These are phyloP conservation scores for Lithospermum erythrorhizon DNA, from an alignment of 257 asterid genomes.

Conservation along the genomic window DNA sequence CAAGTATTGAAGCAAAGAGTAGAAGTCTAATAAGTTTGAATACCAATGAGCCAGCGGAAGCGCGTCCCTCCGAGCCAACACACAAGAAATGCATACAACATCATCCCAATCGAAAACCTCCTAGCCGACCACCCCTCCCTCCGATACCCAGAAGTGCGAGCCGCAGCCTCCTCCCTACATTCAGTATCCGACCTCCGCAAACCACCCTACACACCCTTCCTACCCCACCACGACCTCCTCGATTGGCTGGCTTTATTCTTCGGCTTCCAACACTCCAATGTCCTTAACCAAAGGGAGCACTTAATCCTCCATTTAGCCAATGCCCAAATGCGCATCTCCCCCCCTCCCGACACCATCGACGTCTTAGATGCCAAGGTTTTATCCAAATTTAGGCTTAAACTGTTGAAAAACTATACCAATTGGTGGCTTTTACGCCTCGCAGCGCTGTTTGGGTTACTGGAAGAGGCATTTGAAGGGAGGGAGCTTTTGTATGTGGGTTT, in stretches of 20 bases:
- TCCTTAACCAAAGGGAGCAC: conserved; percentile 81
- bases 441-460: too few relatives aligned
- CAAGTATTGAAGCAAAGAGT: too few relatives aligned
- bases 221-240: conserved; percentile 65
- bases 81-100: conserved; percentile 43
- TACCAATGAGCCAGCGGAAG: too few relatives aligned
- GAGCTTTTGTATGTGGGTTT: conserved; percentile 85
- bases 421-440: too few relatives aligned
- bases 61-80: conserved; percentile 11
- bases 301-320: conserved; percentile 77
- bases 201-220: conserved; percentile 70
- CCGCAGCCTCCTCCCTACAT: conserved; percentile 69
- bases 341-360: conserved; percentile 91
- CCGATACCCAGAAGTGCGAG: conserved; percentile 90
- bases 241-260: conserved; percentile 87
- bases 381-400: too few relatives aligned
- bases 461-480: conserved; percentile 19
- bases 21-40: too few relatives aligned
- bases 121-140: conserved; percentile 93
- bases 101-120: conserved; percentile 76
- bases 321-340: conserved; percentile 93
- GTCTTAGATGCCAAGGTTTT: conserved; percentile 56
- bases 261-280: conserved; percentile 79
- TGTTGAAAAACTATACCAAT: too few relatives aligned
- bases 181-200: conserved; percentile 80